phyloP scores from a whole-genome alignment of 495 filamentous ascomycete species.

The Annulohypoxylon nitens region DNA sequence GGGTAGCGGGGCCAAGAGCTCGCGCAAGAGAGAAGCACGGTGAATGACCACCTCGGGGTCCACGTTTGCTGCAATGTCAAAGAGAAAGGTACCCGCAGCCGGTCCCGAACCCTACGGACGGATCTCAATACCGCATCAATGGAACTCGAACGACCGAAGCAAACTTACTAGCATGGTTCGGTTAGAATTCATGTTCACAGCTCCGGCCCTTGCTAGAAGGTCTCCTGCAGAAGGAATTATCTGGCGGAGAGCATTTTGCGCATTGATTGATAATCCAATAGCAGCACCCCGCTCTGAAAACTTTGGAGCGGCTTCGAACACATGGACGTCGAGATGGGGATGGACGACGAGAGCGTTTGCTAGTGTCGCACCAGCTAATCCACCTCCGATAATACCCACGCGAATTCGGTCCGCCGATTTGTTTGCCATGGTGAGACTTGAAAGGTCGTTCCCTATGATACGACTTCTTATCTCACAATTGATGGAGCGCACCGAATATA shows the following conservation, averaged over 20 bases:
- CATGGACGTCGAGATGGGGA: constrained; percentile 36
- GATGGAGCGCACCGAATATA: neutral
- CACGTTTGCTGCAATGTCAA: constrained; percentile 5
- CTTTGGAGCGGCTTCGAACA: constrained; percentile 43
- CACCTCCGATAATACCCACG: constrained; percentile 36
- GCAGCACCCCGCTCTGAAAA: constrained; percentile 49
- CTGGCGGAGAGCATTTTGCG: constrained; percentile 10
- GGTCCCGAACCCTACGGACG: constrained; percentile 25
- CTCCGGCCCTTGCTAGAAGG: constrained; percentile 17
- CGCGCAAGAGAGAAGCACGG: constrained; percentile 31
- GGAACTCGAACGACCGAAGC: neutral
- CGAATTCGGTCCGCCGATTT: neutral
- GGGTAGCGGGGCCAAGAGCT: constrained; percentile 19
- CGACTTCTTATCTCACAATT: neutral
- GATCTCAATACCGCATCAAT: neutral
- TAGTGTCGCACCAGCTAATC: constrained; percentile 46
- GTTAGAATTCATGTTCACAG: constrained; percentile 12
- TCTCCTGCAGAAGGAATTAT: constrained; percentile 8
- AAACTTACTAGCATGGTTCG: constrained; percentile 23
- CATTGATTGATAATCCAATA: constrained; percentile 37
- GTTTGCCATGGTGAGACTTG: constrained; percentile 6
- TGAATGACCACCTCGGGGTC: constrained; percentile 9
- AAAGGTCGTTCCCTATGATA: neutral
- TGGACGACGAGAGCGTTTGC: constrained; percentile 40
- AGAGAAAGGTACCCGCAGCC: constrained; percentile 5